phyloP scores from a whole-genome alignment of 2,329 filamentous ascomycete species.

The Dothideomycetidae sp. region DNA sequence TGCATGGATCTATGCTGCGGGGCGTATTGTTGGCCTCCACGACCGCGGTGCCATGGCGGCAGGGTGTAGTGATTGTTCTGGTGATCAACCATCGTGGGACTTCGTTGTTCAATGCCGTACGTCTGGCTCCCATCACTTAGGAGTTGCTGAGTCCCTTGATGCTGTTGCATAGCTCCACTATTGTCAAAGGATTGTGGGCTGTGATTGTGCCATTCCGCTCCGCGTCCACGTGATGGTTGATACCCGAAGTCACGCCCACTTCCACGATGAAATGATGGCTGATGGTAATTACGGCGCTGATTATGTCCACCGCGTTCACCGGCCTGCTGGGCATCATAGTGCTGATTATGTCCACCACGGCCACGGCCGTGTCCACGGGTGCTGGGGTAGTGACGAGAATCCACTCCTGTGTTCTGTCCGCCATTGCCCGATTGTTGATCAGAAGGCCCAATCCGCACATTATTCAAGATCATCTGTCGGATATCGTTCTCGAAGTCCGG shows the following conservation, averaged over 20 bases:
- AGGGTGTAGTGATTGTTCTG: background rate
- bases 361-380: too few species aligned
- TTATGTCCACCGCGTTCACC: background rate
- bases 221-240: background rate
- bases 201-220: background rate
- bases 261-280: slow-evolving; percentile 9
- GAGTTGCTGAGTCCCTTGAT: background rate
- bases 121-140: background rate
- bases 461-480: slow-evolving; percentile 45
- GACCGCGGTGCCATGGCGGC: too few species aligned
- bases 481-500: slow-evolving; percentile 41
- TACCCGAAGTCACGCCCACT: background rate
- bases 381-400: background rate
- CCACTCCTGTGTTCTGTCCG: background rate
- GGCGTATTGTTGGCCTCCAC: background rate
- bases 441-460: slow-evolving; percentile 19
- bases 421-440: background rate
- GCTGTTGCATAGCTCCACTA: background rate
- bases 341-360: background rate
- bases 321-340: background rate
- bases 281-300: slow-evolving; percentile 11
- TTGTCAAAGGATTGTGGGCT: too few species aligned
- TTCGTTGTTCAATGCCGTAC: too few species aligned
- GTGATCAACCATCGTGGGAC: background rate
- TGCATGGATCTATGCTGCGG: background rate